Evolutionary conservation across 2,329 filamentous ascomycete genomes (phyloP), one percentile per base, ranked within the genome.

Genomic region (Colletotrichum truncatum): DNA sequence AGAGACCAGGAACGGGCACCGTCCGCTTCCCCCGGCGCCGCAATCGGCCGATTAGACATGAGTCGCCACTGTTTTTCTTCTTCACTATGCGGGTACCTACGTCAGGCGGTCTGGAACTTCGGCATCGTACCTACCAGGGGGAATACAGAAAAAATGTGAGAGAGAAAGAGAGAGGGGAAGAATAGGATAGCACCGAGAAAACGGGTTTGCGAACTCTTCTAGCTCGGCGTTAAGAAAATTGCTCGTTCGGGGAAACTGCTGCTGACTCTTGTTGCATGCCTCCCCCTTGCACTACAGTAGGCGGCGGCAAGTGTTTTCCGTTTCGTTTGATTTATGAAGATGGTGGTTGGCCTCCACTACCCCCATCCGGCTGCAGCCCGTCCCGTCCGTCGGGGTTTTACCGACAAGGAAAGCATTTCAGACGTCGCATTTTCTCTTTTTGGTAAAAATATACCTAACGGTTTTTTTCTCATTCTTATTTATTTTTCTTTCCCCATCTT

Each of bases 361-460:
- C 51, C 30, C 36, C n/a, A n/a, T n/a, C n/a, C 51, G 36, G 51
- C 34, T 54, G 23, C 51, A 54, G 23, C n/a, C 51, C 51, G 51
- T 41, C 23, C 51, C 36, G 36, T 54, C 51, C 51, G 38, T 54
- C 51, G 51, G 51, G 51, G 34, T 54, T 54, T 54, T 54, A 36
- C 51, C 51, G 51, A 54, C 21, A n/a, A n/a, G 8, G 36, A 28
- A 54, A 49, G 28, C 9, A 14, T 39, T 16, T 54, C 28, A 16
- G 21, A 36, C 53, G 10, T 56, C 53, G 10, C 32, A 16, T 34
- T 49, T 12, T 16, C 36, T 56, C 38, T 34, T 36, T 7, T 23
- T n/a, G n/a, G n/a, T n/a, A n/a, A n/a, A n/a, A n/a, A n/a, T n/a
- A n/a, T n/a, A n/a, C n/a, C n/a, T n/a, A n/a, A n/a, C n/a, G n/a